Evolutionary conservation across 768 basidiomycete genomes (phyloP).

Genomic region (Antrodiella citrinella): DNA sequence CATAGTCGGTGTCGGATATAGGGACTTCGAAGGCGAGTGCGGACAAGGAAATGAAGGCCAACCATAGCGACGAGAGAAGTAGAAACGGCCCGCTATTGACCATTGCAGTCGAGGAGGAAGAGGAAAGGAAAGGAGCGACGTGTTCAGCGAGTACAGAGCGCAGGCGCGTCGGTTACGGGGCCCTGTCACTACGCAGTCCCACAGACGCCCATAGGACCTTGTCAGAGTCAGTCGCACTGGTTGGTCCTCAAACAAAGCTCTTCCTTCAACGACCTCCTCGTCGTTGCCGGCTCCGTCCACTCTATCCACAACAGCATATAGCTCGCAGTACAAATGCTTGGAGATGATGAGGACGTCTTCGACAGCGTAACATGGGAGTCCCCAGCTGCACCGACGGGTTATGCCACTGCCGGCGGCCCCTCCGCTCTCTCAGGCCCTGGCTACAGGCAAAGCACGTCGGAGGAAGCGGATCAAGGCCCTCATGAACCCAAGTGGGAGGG

Average conservation of each 20-base stretch:
- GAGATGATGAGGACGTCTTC: constrained; percentile 85
- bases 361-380: constrained; percentile 91
- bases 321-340: constrained; percentile 44
- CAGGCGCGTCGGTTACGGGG: not conserved
- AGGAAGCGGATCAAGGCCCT: constrained; percentile 58
- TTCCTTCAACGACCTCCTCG: not conserved
- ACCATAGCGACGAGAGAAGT: constrained; percentile 6
- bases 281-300: not conserved
- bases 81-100: constrained; percentile 3
- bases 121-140: not conserved
- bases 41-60: constrained; percentile 11
- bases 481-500: constrained; percentile 90
- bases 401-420: constrained; percentile 34
- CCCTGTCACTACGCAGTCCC: not conserved
- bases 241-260: not conserved
- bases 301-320: not conserved
- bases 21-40: constrained; percentile 50
- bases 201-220: constrained; percentile 1
- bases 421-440: constrained; percentile 52
- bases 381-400: constrained; percentile 41
- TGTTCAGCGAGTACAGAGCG: not conserved
- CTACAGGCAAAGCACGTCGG: constrained; percentile 73
- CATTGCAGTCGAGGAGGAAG: constrained; percentile 4
- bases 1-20: constrained; percentile 70
- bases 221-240: not conserved